phyloP scores from a whole-genome alignment of 2,329 filamentous ascomycete genomes.

The Monilinia aucupariae region DNA sequence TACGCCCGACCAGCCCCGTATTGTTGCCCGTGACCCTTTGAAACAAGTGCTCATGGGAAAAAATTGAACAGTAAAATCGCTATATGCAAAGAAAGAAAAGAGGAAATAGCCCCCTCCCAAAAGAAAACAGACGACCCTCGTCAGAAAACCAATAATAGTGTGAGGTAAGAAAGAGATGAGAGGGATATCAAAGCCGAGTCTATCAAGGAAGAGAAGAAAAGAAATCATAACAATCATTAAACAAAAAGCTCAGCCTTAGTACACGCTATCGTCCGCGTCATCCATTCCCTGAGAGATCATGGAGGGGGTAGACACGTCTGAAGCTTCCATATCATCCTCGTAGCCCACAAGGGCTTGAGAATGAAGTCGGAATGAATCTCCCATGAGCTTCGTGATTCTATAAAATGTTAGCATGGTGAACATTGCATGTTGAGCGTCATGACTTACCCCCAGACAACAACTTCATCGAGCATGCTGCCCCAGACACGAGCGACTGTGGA shows the following conservation, averaged over 20 bases:
- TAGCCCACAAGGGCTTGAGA: slow-evolving; percentile 92
- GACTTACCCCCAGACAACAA: slow-evolving; percentile 98
- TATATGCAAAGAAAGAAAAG: slow-evolving; percentile 33
- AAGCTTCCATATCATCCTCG: slow-evolving; percentile 73
- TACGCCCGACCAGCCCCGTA: slow-evolving; percentile 36
- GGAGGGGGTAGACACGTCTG: slow-evolving; percentile 62
- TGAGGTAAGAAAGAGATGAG: slow-evolving; percentile 29
- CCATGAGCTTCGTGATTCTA: slow-evolving; percentile 91
- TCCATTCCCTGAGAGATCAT: slow-evolving; percentile 68
- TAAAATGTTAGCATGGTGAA: slow-evolving; percentile 41
- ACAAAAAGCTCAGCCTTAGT: slow-evolving; percentile 39
- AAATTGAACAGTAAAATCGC: slow-evolving; percentile 21
- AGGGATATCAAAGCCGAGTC: slow-evolving; percentile 33
- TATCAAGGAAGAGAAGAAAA: slow-evolving; percentile 36
- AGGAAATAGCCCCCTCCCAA: slow-evolving; percentile 29
- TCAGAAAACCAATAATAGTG: slow-evolving; percentile 33
- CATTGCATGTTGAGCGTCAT: neutral
- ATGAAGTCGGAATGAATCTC: slow-evolving; percentile 95
- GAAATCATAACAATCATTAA: slow-evolving; percentile 42
- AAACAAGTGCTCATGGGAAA: slow-evolving; percentile 29
- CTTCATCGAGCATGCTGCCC: slow-evolving; percentile 97
- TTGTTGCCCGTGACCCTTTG: slow-evolving; percentile 43
- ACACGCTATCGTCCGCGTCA: slow-evolving; percentile 60
- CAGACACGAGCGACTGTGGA: slow-evolving; percentile 92
- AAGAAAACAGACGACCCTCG: slow-evolving; percentile 8